Conservation (phyloP, 2,329 filamentous ascomycete genomes). For the Raffaelea arxii region DNA sequence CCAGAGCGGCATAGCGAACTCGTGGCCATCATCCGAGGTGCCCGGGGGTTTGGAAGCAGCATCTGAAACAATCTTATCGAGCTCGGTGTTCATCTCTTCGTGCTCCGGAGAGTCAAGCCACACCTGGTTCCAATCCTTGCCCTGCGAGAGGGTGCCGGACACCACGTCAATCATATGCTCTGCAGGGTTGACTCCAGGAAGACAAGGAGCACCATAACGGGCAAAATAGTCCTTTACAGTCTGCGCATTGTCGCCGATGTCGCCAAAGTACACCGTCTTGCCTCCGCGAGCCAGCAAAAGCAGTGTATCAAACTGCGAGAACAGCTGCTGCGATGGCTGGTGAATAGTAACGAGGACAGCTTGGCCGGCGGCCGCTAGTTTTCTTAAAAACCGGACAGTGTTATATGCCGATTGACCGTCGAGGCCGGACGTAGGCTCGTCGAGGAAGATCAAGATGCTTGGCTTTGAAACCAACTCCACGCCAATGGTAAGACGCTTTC, state of each 20-base stretch:
- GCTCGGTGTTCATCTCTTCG: slow-evolving; percentile 47
- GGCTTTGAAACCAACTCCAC: slow-evolving; percentile 53
- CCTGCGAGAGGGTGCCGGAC: slow-evolving; percentile 50
- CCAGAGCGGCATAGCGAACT: slow-evolving; percentile 61
- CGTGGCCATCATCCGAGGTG: slow-evolving; percentile 23
- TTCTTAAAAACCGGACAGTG: slow-evolving; percentile 54
- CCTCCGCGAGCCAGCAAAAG: slow-evolving; percentile 54
- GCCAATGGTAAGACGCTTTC: slow-evolving; percentile 47
- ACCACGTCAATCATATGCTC: slow-evolving; percentile 63
- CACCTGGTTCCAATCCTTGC: slow-evolving; percentile 27
- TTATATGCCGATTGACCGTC: slow-evolving; percentile 60
- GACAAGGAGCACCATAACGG: slow-evolving; percentile 54
- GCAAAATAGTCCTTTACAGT: slow-evolving; percentile 57
- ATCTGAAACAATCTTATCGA: slow-evolving; percentile 46
- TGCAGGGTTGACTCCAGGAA: slow-evolving; percentile 56
- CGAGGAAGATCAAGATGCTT: slow-evolving; percentile 47
- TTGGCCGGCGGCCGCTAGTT: slow-evolving; percentile 55
- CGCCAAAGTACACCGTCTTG: slow-evolving; percentile 57
- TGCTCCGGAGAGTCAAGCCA: slow-evolving; percentile 26
- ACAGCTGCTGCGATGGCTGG: slow-evolving; percentile 56
- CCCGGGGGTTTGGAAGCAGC: slow-evolving; percentile 18
- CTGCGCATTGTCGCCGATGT: slow-evolving; percentile 39
- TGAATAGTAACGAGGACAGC: slow-evolving; percentile 62
- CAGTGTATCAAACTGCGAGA: slow-evolving; percentile 56
- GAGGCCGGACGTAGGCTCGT: slow-evolving; percentile 54